Evolutionary conservation across 306 rosid species (phyloP), one percentile per base, ranked within the genome.

Genomic region (Gillenia trifoliata): DNA sequence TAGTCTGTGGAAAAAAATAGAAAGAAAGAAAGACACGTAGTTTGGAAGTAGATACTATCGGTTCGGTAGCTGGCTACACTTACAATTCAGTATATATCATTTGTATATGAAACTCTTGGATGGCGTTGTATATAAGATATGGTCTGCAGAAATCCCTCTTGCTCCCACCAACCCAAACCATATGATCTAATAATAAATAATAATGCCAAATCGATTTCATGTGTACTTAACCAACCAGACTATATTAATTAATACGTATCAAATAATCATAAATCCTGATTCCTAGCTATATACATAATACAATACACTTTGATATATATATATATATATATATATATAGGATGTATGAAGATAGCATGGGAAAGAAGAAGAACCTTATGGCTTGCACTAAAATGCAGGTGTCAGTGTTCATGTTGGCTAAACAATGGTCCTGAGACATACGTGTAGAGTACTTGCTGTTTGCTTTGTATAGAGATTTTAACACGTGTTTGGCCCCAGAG

Each of bases 131-230:
- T 38, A 68, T 15, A 1, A 36, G 60, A 74, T 49, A 25, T 50
- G 74, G 71, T 66, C 55, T 67, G 77, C 77, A 73, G n/a, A 66
- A 57, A 75, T 72, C 74, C 83, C 63, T 70, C 75, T 49, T 78
- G 86, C 70, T 78, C 70, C 83, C 86, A 71, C 81, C 78, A 74
- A 75, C 72, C 80, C 75, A 55, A 65, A 74, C 34, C 15, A 59
- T 0, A 56, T 56, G 36, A 33, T 33, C 6, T 33, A 0, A 52
- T 9, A 55, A 22, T 5, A 40, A 50, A 19, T 20, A 20, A 52
- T 52, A 52, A 17, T 52, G 57, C 25, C 23, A 20, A 52, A 52
- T 52, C 25, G 45, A 19, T 20, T 52, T 52, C 23, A 52, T 52
- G 25, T 10, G 43, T 38, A 38, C 43, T 38, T 38, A 40, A 40